These are phyloP conservation scores for Penicillium maclennaniae DNA, from an alignment of 495 filamentous ascomycete species.

Conservation along the genomic window DNA sequence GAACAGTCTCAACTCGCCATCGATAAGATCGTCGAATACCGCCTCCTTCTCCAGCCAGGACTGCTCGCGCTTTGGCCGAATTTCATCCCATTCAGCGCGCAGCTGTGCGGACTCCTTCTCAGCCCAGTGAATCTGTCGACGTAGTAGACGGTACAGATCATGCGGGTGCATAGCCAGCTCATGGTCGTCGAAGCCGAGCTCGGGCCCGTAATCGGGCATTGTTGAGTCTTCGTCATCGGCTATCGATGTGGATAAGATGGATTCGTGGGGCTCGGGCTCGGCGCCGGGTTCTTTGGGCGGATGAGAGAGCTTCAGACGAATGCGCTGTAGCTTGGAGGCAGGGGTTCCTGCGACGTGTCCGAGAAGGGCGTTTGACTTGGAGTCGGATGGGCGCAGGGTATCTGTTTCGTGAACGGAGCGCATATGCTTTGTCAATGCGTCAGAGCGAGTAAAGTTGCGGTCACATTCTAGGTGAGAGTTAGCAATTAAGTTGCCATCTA, in stretches of 20 bases:
- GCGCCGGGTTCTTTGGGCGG: slow-evolving; percentile 38
- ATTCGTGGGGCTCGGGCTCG: slow-evolving; percentile 51
- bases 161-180: slow-evolving; percentile 67
- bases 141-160: slow-evolving; percentile 68
- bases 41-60: slow-evolving; percentile 86
- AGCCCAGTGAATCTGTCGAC: slow-evolving; percentile 77
- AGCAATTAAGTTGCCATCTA: not conserved
- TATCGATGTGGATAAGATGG: slow-evolving; percentile 42
- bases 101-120: slow-evolving; percentile 65
- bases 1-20: slow-evolving; percentile 49
- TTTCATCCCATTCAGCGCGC: slow-evolving; percentile 55
- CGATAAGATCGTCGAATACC: slow-evolving; percentile 56
- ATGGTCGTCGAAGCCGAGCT: slow-evolving; percentile 58
- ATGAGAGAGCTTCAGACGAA: slow-evolving; percentile 63
- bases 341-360: slow-evolving; percentile 37
- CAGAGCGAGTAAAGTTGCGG: slow-evolving; percentile 92
- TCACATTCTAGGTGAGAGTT: slow-evolving; percentile 73
- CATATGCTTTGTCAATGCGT: slow-evolving; percentile 97
- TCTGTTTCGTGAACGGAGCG: slow-evolving; percentile 98
- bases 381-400: slow-evolving; percentile 80
- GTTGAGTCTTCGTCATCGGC: slow-evolving; percentile 48
- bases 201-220: slow-evolving; percentile 34
- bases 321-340: slow-evolving; percentile 55
- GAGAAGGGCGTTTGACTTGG: slow-evolving; percentile 60
- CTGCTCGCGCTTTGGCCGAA: slow-evolving; percentile 63